A percentile compares a stretch with the other conserved stretches of the same genome.
Evolutionary conservation across 2,329 filamentous ascomycete species (phyloP).

Genomic region (Lachnellula suecica): DNA sequence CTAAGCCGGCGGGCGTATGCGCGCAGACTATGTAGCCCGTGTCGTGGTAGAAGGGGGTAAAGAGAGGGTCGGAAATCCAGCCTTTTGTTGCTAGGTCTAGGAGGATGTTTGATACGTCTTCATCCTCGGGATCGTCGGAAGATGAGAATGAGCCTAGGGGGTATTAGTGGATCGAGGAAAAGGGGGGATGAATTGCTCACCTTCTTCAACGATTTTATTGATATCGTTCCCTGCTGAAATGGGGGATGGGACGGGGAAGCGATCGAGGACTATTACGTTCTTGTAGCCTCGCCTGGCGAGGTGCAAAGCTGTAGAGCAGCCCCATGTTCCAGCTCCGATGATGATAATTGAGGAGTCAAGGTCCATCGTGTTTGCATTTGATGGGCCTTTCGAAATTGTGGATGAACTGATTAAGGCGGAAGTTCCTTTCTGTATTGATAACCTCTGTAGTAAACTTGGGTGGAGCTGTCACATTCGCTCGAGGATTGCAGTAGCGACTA

Average conservation of each 20-base stretch:
- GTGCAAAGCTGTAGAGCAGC: constrained; percentile 43
- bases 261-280: constrained; percentile 48
- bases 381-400: no score
- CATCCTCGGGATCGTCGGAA: background rate
- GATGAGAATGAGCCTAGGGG: constrained; percentile 21
- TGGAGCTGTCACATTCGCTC: no score
- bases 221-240: constrained; percentile 57
- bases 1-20: constrained; percentile 37
- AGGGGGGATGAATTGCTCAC: constrained; percentile 15
- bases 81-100: constrained; percentile 37
- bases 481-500: no score
- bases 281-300: constrained; percentile 44
- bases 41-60: constrained; percentile 43
- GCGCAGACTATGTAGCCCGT: constrained; percentile 47
- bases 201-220: constrained; percentile 54
- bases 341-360: constrained; percentile 37
- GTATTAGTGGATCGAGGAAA: background rate
- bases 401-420: no score
- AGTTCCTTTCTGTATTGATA: no score
- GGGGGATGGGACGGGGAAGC: constrained; percentile 39
- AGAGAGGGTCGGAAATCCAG: constrained; percentile 43
- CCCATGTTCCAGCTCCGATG: constrained; percentile 42
- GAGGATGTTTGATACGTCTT: constrained; percentile 32
- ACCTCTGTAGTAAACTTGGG: no score
- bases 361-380: no score